Percentiles rank a stretch among this genome's conserved stretches.
phyloP scores from a whole-genome alignment of 2,329 filamentous ascomycete genomes.

The Fusarium setosum region DNA sequence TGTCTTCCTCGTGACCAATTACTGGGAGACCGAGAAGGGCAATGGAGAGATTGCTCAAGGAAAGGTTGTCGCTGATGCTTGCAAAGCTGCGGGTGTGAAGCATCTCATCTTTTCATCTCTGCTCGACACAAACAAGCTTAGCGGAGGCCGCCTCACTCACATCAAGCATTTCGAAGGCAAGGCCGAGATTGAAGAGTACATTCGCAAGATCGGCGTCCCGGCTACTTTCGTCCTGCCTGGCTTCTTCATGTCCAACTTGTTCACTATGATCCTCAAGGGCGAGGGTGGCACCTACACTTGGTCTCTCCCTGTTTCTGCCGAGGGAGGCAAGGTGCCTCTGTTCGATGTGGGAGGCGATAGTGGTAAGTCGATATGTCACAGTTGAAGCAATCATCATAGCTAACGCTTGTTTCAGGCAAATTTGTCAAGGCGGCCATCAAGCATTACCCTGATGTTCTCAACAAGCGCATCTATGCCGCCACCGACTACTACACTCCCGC shows the following conservation, averaged over 20 bases:
- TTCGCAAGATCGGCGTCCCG: constrained; percentile 59
- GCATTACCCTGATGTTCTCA: constrained; percentile 37
- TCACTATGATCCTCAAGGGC: constrained; percentile 42
- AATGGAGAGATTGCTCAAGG: constrained; percentile 55
- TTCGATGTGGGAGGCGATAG: constrained; percentile 53
- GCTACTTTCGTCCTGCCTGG: constrained; percentile 64
- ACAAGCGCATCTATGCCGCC: constrained; percentile 51
- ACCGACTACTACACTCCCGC: constrained; percentile 50
- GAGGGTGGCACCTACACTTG: constrained; percentile 45
- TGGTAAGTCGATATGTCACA: constrained; percentile 41
- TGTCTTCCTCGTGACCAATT: constrained; percentile 56
- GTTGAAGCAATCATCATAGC: rapidly evolving
- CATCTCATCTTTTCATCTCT: constrained; percentile 61
- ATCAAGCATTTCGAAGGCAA: constrained; percentile 68
- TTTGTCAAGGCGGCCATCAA: constrained; percentile 51
- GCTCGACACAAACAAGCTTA: constrained; percentile 50
- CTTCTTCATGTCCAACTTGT: constrained; percentile 65
- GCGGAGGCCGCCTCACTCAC: constrained; percentile 50
- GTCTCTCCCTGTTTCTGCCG: constrained; percentile 42
- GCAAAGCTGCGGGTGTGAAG: constrained; percentile 55
- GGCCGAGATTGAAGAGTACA: constrained; percentile 66
- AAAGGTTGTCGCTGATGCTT: constrained; percentile 59
- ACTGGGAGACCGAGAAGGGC: constrained; percentile 48
- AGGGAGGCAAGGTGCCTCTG: constrained; percentile 50
- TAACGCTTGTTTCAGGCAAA: constrained; percentile 38